Evolutionary conservation across 139 green algal species (phyloP).

Genomic region (Pleodorina starrii): DNA sequence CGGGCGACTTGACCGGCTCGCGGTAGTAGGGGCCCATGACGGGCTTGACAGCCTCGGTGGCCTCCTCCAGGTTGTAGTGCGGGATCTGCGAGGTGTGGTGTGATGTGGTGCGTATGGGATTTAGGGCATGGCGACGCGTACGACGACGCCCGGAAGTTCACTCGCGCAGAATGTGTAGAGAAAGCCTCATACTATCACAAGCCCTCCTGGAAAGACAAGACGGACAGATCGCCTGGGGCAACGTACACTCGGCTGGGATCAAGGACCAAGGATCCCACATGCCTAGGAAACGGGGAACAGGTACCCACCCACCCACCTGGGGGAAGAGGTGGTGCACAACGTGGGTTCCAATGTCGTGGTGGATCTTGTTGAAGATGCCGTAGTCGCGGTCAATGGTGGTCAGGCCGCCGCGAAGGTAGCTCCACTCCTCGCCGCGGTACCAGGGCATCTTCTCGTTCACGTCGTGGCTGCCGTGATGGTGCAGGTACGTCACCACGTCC

Average conservation of each 20-base stretch:
- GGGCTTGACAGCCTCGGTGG: constrained; percentile 93
- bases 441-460: constrained; percentile 89
- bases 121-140: no score
- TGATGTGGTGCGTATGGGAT: no score
- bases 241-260: no score
- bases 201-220: no score
- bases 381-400: constrained; percentile 96
- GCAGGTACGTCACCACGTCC: constrained; percentile 96
- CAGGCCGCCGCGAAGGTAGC: constrained; percentile 94
- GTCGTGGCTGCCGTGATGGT: constrained; percentile 91
- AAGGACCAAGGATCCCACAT: no score
- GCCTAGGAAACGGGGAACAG: no score
- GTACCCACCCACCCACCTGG: constrained; percentile 52
- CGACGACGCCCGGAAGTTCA: no score
- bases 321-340: constrained; percentile 97
- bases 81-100: constrained; percentile 91
- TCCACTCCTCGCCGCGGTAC: constrained; percentile 95
- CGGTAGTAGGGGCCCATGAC: constrained; percentile 94
- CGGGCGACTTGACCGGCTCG: constrained; percentile 79
- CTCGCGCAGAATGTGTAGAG: no score
- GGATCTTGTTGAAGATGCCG: constrained; percentile 98
- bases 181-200: no score
- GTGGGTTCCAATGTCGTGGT: constrained; percentile 97
- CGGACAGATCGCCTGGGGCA: no score
- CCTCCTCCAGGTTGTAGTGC: constrained; percentile 94